These are phyloP conservation scores for Macrolepiota dolichaula DNA, from an alignment of 768 basidiomycete genomes.

Conservation along the genomic window DNA sequence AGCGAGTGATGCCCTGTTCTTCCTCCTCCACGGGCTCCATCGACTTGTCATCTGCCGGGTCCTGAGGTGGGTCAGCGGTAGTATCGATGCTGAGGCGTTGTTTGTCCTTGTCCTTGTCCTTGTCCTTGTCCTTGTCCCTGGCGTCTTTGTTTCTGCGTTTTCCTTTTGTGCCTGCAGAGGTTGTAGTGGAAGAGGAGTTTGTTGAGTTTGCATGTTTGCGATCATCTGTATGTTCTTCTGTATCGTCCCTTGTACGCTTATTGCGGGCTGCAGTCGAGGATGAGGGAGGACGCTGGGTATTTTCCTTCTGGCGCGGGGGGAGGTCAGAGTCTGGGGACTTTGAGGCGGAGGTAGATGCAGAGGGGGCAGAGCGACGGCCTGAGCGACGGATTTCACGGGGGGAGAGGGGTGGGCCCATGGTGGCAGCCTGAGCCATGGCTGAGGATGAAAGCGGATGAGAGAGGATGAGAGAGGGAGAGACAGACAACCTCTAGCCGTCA, in stretches of 20 bases:
- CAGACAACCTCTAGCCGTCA: neutral
- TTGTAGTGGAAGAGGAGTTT: slow-evolving; percentile 26
- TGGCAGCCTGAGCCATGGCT: slow-evolving; percentile 58
- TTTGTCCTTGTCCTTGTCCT: slow-evolving; percentile 59
- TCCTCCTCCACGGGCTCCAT: slow-evolving; percentile 53
- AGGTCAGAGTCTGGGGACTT: slow-evolving; percentile 74
- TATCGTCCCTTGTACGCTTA: slow-evolving; percentile 72
- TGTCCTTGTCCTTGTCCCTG: too few species aligned
- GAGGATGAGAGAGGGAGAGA: slow-evolving; percentile 6
- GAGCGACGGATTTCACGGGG: slow-evolving; percentile 78
- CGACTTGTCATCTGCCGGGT: slow-evolving; percentile 30
- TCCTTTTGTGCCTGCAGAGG: slow-evolving; percentile 24
- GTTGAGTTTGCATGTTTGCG: slow-evolving; percentile 40
- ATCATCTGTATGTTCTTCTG: slow-evolving; percentile 60
- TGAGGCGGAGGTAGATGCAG: slow-evolving; percentile 61
- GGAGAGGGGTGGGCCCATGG: slow-evolving; percentile 77
- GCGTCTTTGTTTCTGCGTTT: slow-evolving; percentile 19
- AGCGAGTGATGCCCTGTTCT: slow-evolving; percentile 70
- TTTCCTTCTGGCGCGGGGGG: slow-evolving; percentile 48
- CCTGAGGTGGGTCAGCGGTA: slow-evolving; percentile 21
- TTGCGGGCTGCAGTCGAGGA: slow-evolving; percentile 36
- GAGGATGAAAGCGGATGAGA: slow-evolving; percentile 15
- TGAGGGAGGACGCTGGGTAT: slow-evolving; percentile 37
- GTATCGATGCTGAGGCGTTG: slow-evolving; percentile 20
- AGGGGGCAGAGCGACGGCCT: slow-evolving; percentile 67